Conservation (phyloP, 2,329 filamentous ascomycete species). For the Aspergillus flavus region DNA sequence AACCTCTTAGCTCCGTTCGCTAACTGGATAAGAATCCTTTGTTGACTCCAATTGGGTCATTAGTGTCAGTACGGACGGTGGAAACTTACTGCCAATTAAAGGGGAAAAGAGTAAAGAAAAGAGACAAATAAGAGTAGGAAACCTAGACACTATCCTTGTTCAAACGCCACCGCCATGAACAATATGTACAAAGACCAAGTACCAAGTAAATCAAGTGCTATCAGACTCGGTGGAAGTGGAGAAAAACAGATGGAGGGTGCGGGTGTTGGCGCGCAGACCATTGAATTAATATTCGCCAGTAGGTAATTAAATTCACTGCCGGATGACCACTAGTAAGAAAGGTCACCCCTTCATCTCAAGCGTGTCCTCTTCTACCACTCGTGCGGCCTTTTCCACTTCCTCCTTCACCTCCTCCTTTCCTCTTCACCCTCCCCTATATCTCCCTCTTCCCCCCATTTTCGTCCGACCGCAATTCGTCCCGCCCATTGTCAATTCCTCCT, state of each 20-base stretch:
- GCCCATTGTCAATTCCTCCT: slow-evolving; percentile 8
- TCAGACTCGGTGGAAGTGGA: not conserved
- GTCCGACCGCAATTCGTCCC: not conserved
- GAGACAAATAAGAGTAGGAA: not conserved
- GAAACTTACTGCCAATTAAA: not conserved
- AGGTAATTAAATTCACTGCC: slow-evolving; percentile 15
- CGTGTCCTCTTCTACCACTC: slow-evolving; percentile 22
- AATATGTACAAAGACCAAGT: not conserved
- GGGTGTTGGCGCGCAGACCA: slow-evolving; percentile 1
- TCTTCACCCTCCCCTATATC: slow-evolving; percentile 2
- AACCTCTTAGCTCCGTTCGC: not conserved
- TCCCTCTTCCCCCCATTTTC: slow-evolving; percentile 10
- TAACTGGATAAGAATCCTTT: not conserved
- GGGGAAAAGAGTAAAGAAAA: not conserved
- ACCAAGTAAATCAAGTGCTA: not conserved
- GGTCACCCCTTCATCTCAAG: slow-evolving; percentile 15
- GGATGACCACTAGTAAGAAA: slow-evolving; percentile 7
- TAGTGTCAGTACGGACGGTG: too few relatives aligned
- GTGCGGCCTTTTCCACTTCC: not conserved
- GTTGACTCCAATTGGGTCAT: not conserved
- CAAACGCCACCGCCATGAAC: not conserved
- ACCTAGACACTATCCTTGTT: not conserved
- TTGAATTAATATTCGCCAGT: slow-evolving; percentile 3
- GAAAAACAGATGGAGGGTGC: not conserved
- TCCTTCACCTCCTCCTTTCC: slow-evolving; percentile 7